Base-by-base conservation (phyloP, 1,284 basidiomycete genomes). In the Ceratobasidium sp. region DNA sequence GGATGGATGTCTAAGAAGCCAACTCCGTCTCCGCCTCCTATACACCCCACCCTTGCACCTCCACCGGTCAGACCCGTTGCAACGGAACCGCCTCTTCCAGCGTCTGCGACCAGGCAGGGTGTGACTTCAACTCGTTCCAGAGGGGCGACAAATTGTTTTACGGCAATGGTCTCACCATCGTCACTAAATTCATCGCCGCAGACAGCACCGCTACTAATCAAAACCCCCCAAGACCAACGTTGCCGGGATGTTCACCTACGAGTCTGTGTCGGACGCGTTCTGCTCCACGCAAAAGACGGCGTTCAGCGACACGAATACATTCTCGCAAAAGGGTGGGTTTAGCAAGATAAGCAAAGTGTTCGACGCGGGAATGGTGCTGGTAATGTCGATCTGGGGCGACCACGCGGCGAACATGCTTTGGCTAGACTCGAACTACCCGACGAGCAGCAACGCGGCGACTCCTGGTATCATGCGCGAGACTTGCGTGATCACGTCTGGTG, bases 381-480 rank as follows among this genome's bases (percentile, higher is more conserved):
- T 85, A 69, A 79, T 89, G 79, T 84, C 82, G 77, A 79, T 89
- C 76, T 88, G 87, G 87, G 86, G 88, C 77, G 88, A 89, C 81
- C 82, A 88, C 77, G 82, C 82, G 46, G 86, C 83, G 76, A 81
- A 85, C 78, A 88, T 89, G 87, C 84, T 88, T 79, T 88, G 88
- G 88, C 85, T 89, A 80, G 87, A 89, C 82, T 83, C 81, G 78
- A 82, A 79, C 82, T 88, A 88, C 82, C 87, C 88, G 59, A 82
- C 83, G 76, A n/a, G n/a, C 31, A 79, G 79, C 78, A 81, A 80
- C 29, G 79, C 82, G 77, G 79, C 85, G 19, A 81, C 81, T 74
- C 73, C 87, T 64, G 88, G 87, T 80, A 82, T 87, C 72, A 81
- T 83, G 74, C 86, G 88, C 79, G 88, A 88, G 74, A 83, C 84